Conservation (phyloP, 305 asterid genomes). For the Euphrasia arctica region DNA sequence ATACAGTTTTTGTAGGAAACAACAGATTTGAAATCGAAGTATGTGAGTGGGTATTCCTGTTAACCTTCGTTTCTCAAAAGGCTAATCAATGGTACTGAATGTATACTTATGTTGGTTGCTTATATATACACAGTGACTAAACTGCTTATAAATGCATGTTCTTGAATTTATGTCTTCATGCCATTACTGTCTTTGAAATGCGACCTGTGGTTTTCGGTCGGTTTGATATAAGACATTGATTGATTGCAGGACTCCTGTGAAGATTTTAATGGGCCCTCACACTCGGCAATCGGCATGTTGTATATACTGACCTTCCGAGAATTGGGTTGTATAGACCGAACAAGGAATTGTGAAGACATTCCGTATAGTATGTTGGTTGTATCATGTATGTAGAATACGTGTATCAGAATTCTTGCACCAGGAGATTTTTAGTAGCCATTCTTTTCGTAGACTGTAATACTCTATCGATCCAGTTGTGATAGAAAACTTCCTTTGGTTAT, state of each 20-base stretch:
- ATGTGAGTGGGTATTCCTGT: not conserved
- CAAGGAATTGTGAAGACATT: constrained; percentile 4
- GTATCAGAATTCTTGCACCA: constrained; percentile 12
- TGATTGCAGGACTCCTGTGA: not conserved
- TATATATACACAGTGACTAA: not conserved
- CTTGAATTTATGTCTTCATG: too few relatives aligned
- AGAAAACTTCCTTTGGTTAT: too few relatives aligned
- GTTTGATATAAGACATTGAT: not conserved
- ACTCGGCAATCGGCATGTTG: not conserved
- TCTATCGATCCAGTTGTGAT: too few relatives aligned
- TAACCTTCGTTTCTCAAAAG: not conserved
- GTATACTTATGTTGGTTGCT: not conserved
- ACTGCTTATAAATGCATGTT: not conserved
- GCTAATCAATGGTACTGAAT: not conserved
- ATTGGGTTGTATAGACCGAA: not conserved
- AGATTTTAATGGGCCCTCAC: not conserved
- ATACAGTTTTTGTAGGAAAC: not conserved
- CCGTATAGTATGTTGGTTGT: constrained; percentile 18
- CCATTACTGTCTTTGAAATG: not conserved
- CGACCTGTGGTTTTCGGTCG: not conserved
- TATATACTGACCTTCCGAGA: not conserved
- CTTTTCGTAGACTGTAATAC: not conserved
- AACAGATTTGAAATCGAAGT: not conserved
- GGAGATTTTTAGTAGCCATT: constrained; percentile 13
- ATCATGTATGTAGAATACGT: not conserved